phyloP scores from a whole-genome alignment of 2,329 filamentous ascomycete species.

The Stachybotrys echinatus region DNA sequence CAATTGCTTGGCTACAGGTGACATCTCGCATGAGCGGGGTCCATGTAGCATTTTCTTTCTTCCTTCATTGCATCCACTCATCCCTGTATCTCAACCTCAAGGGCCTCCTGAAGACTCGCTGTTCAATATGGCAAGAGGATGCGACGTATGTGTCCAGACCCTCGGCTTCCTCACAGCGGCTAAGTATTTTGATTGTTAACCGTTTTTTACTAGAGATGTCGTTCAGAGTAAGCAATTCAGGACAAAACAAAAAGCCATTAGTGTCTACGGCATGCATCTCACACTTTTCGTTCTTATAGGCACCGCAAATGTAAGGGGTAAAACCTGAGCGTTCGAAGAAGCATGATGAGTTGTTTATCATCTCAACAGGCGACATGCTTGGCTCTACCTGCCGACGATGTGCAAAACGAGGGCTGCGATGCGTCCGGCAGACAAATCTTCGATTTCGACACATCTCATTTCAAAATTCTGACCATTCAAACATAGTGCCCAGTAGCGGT shows the following conservation, averaged over 20 bases:
- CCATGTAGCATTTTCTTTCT: too few species aligned
- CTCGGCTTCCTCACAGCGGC: neutral
- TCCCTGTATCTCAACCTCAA: too few species aligned
- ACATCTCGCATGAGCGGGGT: too few species aligned
- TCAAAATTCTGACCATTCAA: neutral
- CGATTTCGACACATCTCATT: neutral
- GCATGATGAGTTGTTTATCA: neutral
- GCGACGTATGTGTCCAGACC: neutral
- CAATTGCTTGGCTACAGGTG: too few species aligned
- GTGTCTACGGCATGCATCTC: too few species aligned
- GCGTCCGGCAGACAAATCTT: neutral
- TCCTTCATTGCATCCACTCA: neutral
- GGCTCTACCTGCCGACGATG: neutral
- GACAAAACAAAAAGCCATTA: neutral
- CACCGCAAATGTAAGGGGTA: too few species aligned
- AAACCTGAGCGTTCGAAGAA: neutral
- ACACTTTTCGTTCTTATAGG: too few species aligned
- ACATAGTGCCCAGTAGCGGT: neutral
- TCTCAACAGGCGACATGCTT: neutral
- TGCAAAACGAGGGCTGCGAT: neutral
- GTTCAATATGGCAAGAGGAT: neutral
- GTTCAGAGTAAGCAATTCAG: neutral
- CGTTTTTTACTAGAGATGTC: neutral
- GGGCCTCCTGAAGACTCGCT: too few species aligned
- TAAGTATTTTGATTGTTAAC: too few species aligned